phyloP scores from a whole-genome alignment of 2,329 filamentous ascomycete genomes.

The Myriosclerotinia duriaeana region DNA sequence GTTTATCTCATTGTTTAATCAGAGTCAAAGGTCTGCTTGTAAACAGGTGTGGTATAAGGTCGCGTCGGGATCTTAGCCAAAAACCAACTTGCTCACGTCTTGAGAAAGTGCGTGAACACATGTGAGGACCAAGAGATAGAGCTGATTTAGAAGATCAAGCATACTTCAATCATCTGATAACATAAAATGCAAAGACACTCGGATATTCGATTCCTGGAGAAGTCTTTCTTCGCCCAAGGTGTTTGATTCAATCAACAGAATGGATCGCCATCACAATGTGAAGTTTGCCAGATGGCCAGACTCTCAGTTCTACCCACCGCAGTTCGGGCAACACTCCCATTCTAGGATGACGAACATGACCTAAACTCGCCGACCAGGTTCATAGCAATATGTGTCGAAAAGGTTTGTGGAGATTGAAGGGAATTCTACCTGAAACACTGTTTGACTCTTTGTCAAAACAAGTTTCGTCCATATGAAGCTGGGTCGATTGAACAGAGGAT shows the following conservation, averaged over 20 bases:
- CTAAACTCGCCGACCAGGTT: background rate
- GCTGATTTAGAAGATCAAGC: background rate
- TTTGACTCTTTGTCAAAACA: background rate
- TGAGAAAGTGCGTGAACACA: background rate
- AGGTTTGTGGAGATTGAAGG: background rate
- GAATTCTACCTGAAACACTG: background rate
- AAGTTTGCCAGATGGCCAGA: background rate
- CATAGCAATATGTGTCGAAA: background rate
- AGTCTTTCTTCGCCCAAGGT: background rate
- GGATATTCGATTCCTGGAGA: background rate
- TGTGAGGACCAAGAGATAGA: background rate
- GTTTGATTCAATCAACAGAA: background rate
- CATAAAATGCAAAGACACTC: background rate
- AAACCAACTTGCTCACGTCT: too few species aligned
- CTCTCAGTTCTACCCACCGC: background rate
- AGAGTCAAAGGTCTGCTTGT: background rate
- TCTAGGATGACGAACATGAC: background rate
- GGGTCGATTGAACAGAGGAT: background rate
- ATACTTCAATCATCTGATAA: background rate
- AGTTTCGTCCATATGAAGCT: background rate
- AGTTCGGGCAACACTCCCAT: background rate
- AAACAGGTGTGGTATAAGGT: background rate
- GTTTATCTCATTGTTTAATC: background rate
- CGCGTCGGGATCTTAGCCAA: too few species aligned
- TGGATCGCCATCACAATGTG: background rate